Conservation (phyloP, 371 early-diverging fungal species). For the Funneliformis caledonium region DNA sequence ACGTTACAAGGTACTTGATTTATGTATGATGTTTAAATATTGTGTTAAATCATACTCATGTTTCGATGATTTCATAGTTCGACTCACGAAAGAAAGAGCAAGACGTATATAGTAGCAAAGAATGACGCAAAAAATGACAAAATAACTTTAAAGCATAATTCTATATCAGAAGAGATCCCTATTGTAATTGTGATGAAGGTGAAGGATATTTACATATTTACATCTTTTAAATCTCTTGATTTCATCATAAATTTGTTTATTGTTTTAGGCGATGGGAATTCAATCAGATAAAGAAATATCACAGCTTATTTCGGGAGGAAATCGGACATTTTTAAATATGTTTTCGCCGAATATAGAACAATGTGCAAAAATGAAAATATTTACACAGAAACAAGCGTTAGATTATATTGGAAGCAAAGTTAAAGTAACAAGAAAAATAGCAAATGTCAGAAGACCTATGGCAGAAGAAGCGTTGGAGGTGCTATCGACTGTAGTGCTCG, state of each 20-base stretch:
- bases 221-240: background rate
- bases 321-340: constrained; percentile 80
- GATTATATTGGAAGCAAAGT: constrained; percentile 89
- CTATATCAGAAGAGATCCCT: constrained; percentile 93
- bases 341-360: constrained; percentile 95
- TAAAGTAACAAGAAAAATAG: constrained; percentile 66
- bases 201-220: background rate
- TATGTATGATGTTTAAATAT: background rate
- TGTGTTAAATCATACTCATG: background rate
- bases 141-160: constrained; percentile 95
- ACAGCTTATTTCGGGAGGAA: constrained; percentile 90
- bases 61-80: constrained; percentile 58
- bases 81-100: constrained; percentile 98
- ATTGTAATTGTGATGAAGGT: constrained; percentile 84
- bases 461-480: constrained; percentile 94
- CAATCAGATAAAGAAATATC: constrained; percentile 96
- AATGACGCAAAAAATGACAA: constrained; percentile 77
- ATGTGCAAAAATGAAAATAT: constrained; percentile 71
- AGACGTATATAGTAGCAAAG: constrained; percentile 88
- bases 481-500: constrained; percentile 91
- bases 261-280: constrained; percentile 87
- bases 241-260: constrained; percentile 7
- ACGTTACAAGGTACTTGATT: constrained; percentile 71
- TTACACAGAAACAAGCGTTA: constrained; percentile 92
- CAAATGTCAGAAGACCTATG: constrained; percentile 53